phyloP scores from a whole-genome alignment of 2,329 filamentous ascomycete species.

The Cladosporium sp. region DNA sequence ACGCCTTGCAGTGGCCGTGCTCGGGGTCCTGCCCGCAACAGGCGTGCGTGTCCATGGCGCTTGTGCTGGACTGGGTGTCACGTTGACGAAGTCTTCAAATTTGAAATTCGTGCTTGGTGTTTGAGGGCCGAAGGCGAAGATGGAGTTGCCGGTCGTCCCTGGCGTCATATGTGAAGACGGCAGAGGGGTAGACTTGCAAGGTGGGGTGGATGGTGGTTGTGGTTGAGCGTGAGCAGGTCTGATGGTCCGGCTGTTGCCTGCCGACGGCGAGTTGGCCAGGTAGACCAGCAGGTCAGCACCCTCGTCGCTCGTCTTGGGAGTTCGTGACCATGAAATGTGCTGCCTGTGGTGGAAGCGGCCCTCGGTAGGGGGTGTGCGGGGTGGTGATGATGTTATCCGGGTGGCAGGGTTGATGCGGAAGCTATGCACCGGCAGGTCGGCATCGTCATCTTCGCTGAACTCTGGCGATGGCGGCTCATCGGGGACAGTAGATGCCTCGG shows the following conservation, averaged over 20 bases:
- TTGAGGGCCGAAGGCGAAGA: constrained; percentile 59
- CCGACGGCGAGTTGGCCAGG: constrained; percentile 86
- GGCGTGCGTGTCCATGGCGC: constrained; percentile 68
- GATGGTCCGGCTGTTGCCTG: constrained; percentile 54
- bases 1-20: constrained; percentile 63
- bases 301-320: constrained; percentile 66
- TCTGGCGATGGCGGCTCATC: constrained; percentile 58
- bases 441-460: constrained; percentile 74
- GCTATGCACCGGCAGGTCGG: constrained; percentile 71
- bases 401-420: constrained; percentile 56
- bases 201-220: constrained; percentile 52
- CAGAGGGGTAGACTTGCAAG: constrained; percentile 53
- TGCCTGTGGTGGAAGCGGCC: constrained; percentile 38
- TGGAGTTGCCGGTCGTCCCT: constrained; percentile 54
- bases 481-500: constrained; percentile 63
- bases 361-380: constrained; percentile 67
- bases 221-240: constrained; percentile 22
- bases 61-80: constrained; percentile 92
- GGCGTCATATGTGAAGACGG: constrained; percentile 89
- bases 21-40: constrained; percentile 62
- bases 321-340: constrained; percentile 39
- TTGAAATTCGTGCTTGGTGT: constrained; percentile 87
- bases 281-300: constrained; percentile 84
- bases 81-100: constrained; percentile 95
- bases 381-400: constrained; percentile 67